A percentile compares a stretch with the other conserved stretches of the same genome.
Evolutionary conservation across 139 green algal genomes (phyloP).

Genomic region (Pleodorina starrii): DNA sequence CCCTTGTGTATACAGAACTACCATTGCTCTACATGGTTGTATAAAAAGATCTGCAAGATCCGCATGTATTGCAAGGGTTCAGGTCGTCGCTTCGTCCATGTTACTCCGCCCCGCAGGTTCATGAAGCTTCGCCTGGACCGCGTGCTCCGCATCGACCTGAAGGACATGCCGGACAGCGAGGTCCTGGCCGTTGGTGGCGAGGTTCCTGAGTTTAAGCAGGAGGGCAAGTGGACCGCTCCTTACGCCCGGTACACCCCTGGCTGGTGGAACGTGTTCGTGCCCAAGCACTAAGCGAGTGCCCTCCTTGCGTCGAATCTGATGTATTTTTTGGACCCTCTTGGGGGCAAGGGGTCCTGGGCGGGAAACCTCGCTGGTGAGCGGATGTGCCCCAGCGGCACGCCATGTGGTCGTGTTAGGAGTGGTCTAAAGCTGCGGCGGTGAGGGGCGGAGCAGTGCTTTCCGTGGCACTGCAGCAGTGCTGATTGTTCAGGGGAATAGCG

Average conservation of each 20-base stretch:
- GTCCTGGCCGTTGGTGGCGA: constrained; percentile 69
- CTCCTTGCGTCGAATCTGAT: too few species aligned
- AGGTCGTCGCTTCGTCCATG: not conserved
- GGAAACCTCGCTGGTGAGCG: too few species aligned
- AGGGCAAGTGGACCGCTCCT: constrained; percentile 87
- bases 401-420: too few species aligned
- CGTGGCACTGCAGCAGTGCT: too few species aligned
- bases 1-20: too few species aligned
- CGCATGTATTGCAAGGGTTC: too few species aligned
- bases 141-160: constrained; percentile 85
- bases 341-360: too few species aligned
- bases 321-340: too few species aligned
- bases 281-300: constrained; percentile 53
- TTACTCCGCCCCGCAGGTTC: constrained; percentile 74
- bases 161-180: constrained; percentile 66
- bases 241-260: constrained; percentile 82
- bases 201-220: constrained; percentile 79
- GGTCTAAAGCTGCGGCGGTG: too few species aligned
- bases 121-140: constrained; percentile 95
- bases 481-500: too few species aligned
- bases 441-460: too few species aligned
- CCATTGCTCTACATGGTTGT: not conserved
- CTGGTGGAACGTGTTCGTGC: constrained; percentile 80
- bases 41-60: not conserved
- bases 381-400: too few species aligned